These are phyloP conservation scores for Saccharomyces hybrid DNA, from an alignment of 1,139 yeast genomes.

Conservation along the genomic window DNA sequence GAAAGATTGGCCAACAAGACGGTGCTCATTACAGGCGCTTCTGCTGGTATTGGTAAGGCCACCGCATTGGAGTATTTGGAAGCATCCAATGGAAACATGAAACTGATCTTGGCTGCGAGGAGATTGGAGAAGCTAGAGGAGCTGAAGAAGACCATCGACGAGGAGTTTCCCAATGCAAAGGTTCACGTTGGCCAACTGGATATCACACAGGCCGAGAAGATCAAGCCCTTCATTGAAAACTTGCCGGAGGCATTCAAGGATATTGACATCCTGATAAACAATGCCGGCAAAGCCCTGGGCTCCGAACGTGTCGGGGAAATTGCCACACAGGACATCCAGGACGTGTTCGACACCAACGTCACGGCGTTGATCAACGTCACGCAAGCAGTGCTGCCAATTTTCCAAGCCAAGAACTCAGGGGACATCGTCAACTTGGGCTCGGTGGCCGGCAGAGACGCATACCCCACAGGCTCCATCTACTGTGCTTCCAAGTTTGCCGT, in stretches of 20 bases:
- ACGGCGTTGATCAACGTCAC: conserved; percentile 64
- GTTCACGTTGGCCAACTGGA: conserved; percentile 51
- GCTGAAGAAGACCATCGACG: conserved; percentile 39
- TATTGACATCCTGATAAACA: conserved; percentile 64
- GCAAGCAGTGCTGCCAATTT: conserved; percentile 54
- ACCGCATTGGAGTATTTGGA: conserved; percentile 66
- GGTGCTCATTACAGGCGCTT: conserved; percentile 38
- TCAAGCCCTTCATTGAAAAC: conserved; percentile 43
- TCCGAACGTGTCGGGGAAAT: conserved; percentile 55
- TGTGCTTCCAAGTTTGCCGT: conserved; percentile 83
- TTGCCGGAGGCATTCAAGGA: conserved; percentile 49
- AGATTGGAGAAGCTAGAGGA: conserved; percentile 47
- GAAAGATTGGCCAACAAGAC: conserved; percentile 39
- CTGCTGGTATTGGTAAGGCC: conserved; percentile 62
- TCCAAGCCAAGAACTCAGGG: conserved; percentile 51
- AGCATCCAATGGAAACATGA: conserved; percentile 59
- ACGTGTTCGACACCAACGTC: conserved; percentile 62
- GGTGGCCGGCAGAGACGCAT: conserved; percentile 84
- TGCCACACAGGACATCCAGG: conserved; percentile 43
- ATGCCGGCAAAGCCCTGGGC: conserved; percentile 79
- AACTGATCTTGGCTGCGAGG: conserved; percentile 63
- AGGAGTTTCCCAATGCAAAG: conserved; percentile 42
- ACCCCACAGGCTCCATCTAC: conserved; percentile 80
- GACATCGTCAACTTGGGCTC: conserved; percentile 81
- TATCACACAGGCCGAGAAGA: conserved; percentile 45